A percentile compares a stretch with the other conserved stretches of the same genome.
These are phyloP conservation scores for Lagerstroemia speciosa DNA, from an alignment of 345 rosid species.

Conservation along the genomic window DNA sequence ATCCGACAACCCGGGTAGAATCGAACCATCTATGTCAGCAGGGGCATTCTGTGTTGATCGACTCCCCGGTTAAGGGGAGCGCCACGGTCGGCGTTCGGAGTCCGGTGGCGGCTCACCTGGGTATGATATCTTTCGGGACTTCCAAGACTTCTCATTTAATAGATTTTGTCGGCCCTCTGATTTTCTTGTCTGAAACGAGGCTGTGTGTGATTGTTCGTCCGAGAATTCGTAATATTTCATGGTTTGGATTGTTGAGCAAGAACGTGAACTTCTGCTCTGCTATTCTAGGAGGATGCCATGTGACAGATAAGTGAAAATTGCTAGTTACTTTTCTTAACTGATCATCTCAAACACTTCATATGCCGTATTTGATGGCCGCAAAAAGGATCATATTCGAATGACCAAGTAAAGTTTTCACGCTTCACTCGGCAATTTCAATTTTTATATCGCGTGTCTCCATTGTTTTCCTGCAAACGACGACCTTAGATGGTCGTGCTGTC, in stretches of 20 bases:
- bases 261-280: background rate
- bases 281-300: background rate
- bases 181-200: background rate
- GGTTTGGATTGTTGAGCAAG: slow-evolving; percentile 1
- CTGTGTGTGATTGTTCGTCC: background rate
- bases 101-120: slow-evolving; percentile 13
- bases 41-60: slow-evolving; percentile 15
- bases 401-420: background rate
- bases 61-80: slow-evolving; percentile 23
- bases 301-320: background rate
- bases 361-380: background rate
- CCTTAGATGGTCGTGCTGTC: background rate
- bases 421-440: background rate
- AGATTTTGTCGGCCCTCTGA: background rate
- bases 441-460: background rate
- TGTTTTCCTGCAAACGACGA: background rate
- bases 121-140: slow-evolving; percentile 18
- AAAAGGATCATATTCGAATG: background rate
- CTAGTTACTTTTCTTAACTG: background rate
- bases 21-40: slow-evolving; percentile 25
- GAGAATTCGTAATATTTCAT: background rate
- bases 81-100: slow-evolving; percentile 12
- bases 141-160: background rate
- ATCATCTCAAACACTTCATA: background rate
- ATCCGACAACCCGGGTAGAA: slow-evolving; percentile 83